phyloP scores from a whole-genome alignment of 129 eudicot genomes.

The Helianthus tuberosus region DNA sequence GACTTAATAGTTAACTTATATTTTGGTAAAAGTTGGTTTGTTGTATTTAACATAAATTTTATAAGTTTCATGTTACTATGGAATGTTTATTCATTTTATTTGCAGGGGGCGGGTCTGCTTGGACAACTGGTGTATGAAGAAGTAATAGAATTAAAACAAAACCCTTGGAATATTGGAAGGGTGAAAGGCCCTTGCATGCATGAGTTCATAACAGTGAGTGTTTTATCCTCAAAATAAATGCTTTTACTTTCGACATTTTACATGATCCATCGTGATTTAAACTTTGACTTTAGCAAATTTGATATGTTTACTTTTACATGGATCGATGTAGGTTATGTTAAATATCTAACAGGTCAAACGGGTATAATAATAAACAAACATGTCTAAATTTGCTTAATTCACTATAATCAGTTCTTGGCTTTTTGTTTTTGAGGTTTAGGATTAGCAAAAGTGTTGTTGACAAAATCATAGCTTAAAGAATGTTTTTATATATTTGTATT shows the following conservation, averaged over 20 bases:
- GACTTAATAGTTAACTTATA: background rate
- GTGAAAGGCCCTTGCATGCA: constrained; percentile 77
- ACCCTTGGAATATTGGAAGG: constrained; percentile 93
- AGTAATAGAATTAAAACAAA: constrained; percentile 78
- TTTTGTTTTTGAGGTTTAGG: no score
- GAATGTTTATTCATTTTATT: constrained; percentile 9
- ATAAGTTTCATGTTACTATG: background rate
- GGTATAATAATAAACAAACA: no score
- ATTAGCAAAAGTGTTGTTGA: no score
- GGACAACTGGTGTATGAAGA: constrained; percentile 65
- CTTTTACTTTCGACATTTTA: background rate
- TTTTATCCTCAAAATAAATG: background rate
- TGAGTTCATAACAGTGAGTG: constrained; percentile 70
- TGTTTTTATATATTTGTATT: no score
- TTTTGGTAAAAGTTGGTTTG: background rate
- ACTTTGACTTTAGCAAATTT: no score
- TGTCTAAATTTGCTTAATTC: no score
- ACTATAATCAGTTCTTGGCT: no score
- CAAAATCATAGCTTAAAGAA: no score
- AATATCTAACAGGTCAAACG: no score
- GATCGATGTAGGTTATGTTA: no score
- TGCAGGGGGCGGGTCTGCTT: constrained; percentile 65
- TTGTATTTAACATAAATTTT: background rate
- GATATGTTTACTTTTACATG: no score
- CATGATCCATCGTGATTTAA: background rate